Conservation (phyloP, 345 rosid species). For the Citrus sp. region DNA sequence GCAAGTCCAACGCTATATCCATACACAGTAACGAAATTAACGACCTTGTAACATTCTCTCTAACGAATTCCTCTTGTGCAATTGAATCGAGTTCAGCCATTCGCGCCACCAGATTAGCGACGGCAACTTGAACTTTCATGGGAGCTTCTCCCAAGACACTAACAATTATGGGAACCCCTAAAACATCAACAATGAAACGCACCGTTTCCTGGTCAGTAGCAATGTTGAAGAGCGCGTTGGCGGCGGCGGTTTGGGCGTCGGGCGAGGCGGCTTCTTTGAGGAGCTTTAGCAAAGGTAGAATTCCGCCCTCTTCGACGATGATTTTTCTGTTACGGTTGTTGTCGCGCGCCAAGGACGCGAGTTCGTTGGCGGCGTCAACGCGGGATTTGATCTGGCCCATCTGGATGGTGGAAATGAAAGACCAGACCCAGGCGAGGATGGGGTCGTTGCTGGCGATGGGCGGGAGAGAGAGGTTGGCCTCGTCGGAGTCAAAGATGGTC, state of each 20-base stretch:
- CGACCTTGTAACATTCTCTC: conserved; percentile 47
- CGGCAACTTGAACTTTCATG: conserved; percentile 43
- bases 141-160: conserved; percentile 48
- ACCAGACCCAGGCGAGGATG: conserved; percentile 69
- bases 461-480: conserved; percentile 41
- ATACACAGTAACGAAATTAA: conserved; percentile 40
- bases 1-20: conserved; percentile 31
- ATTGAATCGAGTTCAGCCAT: conserved; percentile 44
- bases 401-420: conserved; percentile 41
- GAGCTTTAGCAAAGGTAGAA: conserved; percentile 45
- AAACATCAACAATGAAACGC: conserved; percentile 27
- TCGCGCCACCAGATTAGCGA: conserved; percentile 45
- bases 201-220: conserved; percentile 38
- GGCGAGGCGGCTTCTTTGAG: conserved; percentile 47
- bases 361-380: conserved; percentile 47
- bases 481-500: conserved; percentile 46
- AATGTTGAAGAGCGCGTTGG: conserved; percentile 33
- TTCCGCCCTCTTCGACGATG: conserved; percentile 59
- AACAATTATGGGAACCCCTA: conserved; percentile 43
- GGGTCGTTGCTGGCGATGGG: conserved; percentile 72
- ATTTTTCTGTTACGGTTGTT: conserved; percentile 57
- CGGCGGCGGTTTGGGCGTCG: conserved; percentile 53
- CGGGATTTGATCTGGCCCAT: conserved; percentile 48
- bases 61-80: conserved; percentile 45
- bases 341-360: conserved; percentile 49